These are phyloP conservation scores for Rutstroemia sp. DNA, from an alignment of 2,329 filamentous ascomycete species.

Conservation along the genomic window DNA sequence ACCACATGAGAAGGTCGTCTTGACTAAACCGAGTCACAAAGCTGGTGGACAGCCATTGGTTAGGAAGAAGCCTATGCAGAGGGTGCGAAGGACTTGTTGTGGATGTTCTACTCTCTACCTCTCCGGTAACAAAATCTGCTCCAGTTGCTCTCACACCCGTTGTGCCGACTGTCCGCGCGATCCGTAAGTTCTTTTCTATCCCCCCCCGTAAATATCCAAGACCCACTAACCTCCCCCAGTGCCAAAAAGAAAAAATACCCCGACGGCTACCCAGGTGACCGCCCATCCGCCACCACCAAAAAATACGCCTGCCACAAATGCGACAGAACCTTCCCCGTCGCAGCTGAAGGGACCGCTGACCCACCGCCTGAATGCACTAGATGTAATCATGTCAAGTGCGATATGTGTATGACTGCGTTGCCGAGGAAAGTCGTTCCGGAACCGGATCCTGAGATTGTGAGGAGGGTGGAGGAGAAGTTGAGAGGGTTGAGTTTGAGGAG, in stretches of 20 bases:
- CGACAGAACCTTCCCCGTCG: constrained; percentile 45
- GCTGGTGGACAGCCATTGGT: constrained; percentile 62
- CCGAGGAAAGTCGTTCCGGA: constrained; percentile 48
- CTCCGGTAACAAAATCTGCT: constrained; percentile 53
- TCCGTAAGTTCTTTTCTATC: constrained; percentile 49
- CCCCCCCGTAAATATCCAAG: no score
- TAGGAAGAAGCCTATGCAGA: constrained; percentile 63
- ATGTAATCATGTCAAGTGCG: constrained; percentile 54
- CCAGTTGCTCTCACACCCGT: constrained; percentile 61
- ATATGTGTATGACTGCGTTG: constrained; percentile 44
- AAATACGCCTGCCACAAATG: constrained; percentile 57
- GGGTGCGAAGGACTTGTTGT: constrained; percentile 70
- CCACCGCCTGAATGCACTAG: constrained; percentile 43
- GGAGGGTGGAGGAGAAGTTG: constrained; percentile 49
- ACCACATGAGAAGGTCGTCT: constrained; percentile 38
- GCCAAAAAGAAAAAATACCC: constrained; percentile 63
- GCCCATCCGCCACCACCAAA: constrained; percentile 13
- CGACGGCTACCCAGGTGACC: constrained; percentile 61
- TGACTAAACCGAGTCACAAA: constrained; percentile 56
- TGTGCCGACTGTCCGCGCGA: constrained; percentile 77
- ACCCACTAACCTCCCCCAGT: constrained; percentile 31
- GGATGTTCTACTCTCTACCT: constrained; percentile 59
- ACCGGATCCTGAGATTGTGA: constrained; percentile 53
- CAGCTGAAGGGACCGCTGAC: constrained; percentile 6
- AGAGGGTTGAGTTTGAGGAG: constrained; percentile 23